Evolutionary conservation across 2,329 filamentous ascomycete genomes (phyloP), one percentile per base, ranked within the genome.

Genomic region (Ramichloridium luteum): DNA sequence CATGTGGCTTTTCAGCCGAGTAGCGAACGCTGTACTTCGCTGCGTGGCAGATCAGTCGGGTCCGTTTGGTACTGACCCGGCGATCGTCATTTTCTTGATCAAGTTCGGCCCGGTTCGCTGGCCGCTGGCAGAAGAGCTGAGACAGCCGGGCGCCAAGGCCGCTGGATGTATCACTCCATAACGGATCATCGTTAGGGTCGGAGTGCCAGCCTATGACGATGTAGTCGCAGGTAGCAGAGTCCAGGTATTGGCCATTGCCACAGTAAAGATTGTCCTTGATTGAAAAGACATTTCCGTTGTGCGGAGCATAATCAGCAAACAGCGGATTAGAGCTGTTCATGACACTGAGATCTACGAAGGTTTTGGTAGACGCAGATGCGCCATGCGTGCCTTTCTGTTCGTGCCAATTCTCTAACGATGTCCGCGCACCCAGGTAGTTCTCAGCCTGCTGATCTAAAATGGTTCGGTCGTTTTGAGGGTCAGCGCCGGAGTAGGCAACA

Each of bases 111-210:
- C n/a, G n/a, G n/a, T n/a, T n/a, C n/a, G n/a, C n/a, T n/a, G n/a
- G n/a, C n/a, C n/a, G n/a, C n/a, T n/a, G n/a, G n/a, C n/a, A n/a
- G n/a, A n/a, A n/a, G n/a, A n/a, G n/a, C n/a, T n/a, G n/a, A n/a
- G n/a, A n/a, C n/a, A n/a, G n/a, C n/a, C n/a, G n/a, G n/a, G n/a
- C n/a, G n/a, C n/a, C n/a, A n/a, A n/a, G n/a, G n/a, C n/a, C n/a
- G n/a, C n/a, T n/a, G n/a, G n/a, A n/a, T n/a, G n/a, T n/a, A n/a
- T n/a, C n/a, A n/a, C n/a, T n/a, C n/a, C n/a, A n/a, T n/a, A 30
- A 44, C 2, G 40, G 32, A 3, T 26, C 29, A 10, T 43, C 44
- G 16, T 39, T 25, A n/a, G 15, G 10, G n/a, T 35, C 27, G n/a
- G 25, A 15, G 26, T 40, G 32, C 31, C 32, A 40, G 16, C 38